Evolutionary conservation across 75 land plant species (phyloP).

Genomic region (Ceratopteris richardii): DNA sequence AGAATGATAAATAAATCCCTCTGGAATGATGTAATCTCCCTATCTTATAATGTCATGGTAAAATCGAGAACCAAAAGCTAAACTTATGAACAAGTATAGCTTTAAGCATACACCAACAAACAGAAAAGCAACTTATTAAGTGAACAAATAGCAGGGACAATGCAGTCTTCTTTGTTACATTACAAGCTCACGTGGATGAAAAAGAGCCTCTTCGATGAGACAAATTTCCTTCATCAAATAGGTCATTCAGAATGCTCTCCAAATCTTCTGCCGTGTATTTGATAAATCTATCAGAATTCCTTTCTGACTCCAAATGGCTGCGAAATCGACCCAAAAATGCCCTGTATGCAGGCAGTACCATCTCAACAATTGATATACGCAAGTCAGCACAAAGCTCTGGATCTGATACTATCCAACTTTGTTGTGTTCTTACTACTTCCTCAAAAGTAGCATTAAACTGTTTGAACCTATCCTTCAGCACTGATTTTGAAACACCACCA

Average conservation of each 20-base stretch:
- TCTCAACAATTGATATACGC: constrained; percentile 48
- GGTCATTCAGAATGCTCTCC: constrained; percentile 45
- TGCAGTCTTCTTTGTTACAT: too few species aligned
- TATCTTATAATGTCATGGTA: too few species aligned
- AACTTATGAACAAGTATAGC: too few species aligned
- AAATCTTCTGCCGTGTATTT: constrained; percentile 71
- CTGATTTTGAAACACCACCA: constrained; percentile 35
- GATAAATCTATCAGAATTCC: constrained; percentile 48
- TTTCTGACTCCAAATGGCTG: constrained; percentile 52
- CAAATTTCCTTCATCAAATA: constrained; percentile 41
- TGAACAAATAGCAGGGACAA: too few species aligned
- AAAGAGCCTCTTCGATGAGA: constrained; percentile 1
- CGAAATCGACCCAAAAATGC: constrained; percentile 56
- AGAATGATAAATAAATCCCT: too few species aligned
- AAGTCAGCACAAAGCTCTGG: constrained; percentile 59
- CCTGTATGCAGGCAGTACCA: constrained; percentile 60
- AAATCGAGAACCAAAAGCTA: too few species aligned
- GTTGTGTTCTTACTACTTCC: constrained; percentile 51
- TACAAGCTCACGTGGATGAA: too few species aligned
- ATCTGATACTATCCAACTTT: constrained; percentile 62
- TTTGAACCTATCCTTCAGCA: constrained; percentile 67
- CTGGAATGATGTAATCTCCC: too few species aligned
- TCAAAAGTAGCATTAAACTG: constrained; percentile 61
- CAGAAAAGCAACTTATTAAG: too few species aligned
- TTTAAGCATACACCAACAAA: too few species aligned